phyloP scores from a whole-genome alignment of 202 grass and related monocot genomes.

The Bolboschoenoplectus hybrid region DNA sequence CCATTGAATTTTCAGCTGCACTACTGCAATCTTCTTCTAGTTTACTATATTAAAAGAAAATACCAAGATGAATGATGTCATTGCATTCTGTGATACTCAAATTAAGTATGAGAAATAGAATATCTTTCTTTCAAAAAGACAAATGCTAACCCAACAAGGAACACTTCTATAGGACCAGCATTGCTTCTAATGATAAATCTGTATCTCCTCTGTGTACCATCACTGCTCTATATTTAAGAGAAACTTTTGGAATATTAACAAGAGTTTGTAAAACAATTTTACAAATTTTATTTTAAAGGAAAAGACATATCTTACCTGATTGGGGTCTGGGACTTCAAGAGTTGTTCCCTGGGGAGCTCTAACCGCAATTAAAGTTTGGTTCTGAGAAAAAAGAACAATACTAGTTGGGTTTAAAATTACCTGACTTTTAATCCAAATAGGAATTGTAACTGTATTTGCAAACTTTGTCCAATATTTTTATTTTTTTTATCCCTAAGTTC shows the following conservation, averaged over 20 bases:
- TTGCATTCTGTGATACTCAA: slow-evolving; percentile 25
- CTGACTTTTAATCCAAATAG: slow-evolving; percentile 5
- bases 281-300: slow-evolving; percentile 12
- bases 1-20: slow-evolving; percentile 39
- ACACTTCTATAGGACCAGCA: slow-evolving; percentile 86
- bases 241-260: slow-evolving; percentile 12
- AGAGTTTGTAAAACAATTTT: slow-evolving; percentile 4
- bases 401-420: not conserved
- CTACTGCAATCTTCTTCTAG: slow-evolving; percentile 60
- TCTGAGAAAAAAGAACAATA: slow-evolving; percentile 53
- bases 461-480: not conserved
- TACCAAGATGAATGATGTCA: slow-evolving; percentile 23
- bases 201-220: slow-evolving; percentile 80
- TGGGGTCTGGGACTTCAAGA: slow-evolving; percentile 87
- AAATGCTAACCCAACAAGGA: slow-evolving; percentile 68
- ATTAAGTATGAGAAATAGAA: slow-evolving; percentile 31
- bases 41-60: slow-evolving; percentile 49
- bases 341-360: slow-evolving; percentile 96
- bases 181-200: slow-evolving; percentile 91
- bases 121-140: not conserved
- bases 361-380: slow-evolving; percentile 86
- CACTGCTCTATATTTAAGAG: slow-evolving; percentile 54
- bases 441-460: not conserved
- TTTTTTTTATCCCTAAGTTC: not conserved
- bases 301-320: slow-evolving; percentile 63